Base-by-base conservation (phyloP, 306 rosid species). In the Corylus heterophylla region DNA sequence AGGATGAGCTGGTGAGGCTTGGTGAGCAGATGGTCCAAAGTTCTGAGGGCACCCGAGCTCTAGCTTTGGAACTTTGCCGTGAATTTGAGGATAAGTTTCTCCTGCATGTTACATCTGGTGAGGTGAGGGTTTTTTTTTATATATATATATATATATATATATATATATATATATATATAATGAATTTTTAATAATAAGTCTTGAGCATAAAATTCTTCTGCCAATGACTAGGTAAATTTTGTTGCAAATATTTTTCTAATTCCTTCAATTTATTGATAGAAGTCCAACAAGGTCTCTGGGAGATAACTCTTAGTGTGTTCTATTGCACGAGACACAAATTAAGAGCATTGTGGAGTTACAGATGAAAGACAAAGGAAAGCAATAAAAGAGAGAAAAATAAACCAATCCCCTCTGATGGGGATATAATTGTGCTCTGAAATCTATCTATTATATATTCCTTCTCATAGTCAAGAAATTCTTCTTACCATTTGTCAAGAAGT, bases 11-110 rank as follows among this genome's bases (percentile, higher is more conserved):
- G 82, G 96, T 93, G 6, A 93, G 97, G 84, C 93, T 95, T 83
- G 99, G 99, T 74, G 99, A 89, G 78, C 90, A 91, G 69, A 84
- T 95, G 97, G 97, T 95, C 69, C 89, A 91, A 67, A 90, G 93
- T 74, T 55, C 97, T 11, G 99, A 95, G 89, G 99, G 99, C 25
- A 95, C 97, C 14, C 92, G 99, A 61, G 97, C 99, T 20, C 80
- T 95, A 86, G 99, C 99, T 76, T 77, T 93, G 93, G 98, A 95
- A 87, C 99, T 95, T 87, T 95, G 99, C 80, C 99, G 98, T 73
- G 99, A 95, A 81, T 95, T 93, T 82, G 99, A 95, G 88, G 99
- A 95, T 86, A 95, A 81, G 89, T 95, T 95, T 86, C 95, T 95
- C 54, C 97, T 83, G 74, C 99, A 95, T 79, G 87, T 95, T 74